phyloP scores from a whole-genome alignment of 1,284 basidiomycete species.

The Malassezia equina region DNA sequence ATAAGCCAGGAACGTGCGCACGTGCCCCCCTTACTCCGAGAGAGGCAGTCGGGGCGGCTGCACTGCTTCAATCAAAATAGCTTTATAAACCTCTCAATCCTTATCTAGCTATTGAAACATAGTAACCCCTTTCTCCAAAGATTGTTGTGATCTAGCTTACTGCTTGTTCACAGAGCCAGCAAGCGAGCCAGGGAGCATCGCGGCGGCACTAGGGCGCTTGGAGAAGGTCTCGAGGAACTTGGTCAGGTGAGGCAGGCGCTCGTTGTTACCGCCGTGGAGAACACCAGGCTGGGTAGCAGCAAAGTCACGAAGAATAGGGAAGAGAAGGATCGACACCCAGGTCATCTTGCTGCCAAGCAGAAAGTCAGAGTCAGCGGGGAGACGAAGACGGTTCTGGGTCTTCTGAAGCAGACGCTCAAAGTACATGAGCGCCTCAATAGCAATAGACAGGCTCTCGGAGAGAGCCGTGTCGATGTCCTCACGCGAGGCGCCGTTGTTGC shows the following conservation, averaged over 20 bases:
- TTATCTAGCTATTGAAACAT: background rate
- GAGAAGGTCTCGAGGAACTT: slow-evolving; percentile 7
- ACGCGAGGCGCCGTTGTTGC: slow-evolving; percentile 13
- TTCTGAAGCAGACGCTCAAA: slow-evolving; percentile 9
- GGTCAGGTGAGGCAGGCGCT: slow-evolving; percentile 11
- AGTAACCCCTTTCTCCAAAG: too few species aligned
- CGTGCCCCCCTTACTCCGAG: background rate
- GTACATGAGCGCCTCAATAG: slow-evolving; percentile 3
- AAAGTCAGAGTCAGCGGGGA: background rate
- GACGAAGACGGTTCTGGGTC: slow-evolving; percentile 1
- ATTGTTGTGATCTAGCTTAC: too few species aligned
- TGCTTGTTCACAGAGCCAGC: slow-evolving; percentile 2
- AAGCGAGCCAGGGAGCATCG: slow-evolving; percentile 1
- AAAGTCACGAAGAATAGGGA: slow-evolving; percentile 17
- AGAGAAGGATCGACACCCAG: slow-evolving; percentile 14
- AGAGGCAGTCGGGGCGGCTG: background rate
- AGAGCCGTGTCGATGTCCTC: slow-evolving; percentile 13
- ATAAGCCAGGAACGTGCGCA: background rate
- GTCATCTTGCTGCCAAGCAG: slow-evolving; percentile 2
- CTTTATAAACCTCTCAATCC: too few species aligned
- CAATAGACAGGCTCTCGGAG: background rate
- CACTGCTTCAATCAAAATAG: too few species aligned
- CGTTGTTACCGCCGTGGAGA: background rate
- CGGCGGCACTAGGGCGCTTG: slow-evolving; percentile 9
- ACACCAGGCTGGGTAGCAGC: slow-evolving; percentile 7